Base-by-base conservation (phyloP, 2,329 filamentous ascomycete species). In the Cladosporium velox region DNA sequence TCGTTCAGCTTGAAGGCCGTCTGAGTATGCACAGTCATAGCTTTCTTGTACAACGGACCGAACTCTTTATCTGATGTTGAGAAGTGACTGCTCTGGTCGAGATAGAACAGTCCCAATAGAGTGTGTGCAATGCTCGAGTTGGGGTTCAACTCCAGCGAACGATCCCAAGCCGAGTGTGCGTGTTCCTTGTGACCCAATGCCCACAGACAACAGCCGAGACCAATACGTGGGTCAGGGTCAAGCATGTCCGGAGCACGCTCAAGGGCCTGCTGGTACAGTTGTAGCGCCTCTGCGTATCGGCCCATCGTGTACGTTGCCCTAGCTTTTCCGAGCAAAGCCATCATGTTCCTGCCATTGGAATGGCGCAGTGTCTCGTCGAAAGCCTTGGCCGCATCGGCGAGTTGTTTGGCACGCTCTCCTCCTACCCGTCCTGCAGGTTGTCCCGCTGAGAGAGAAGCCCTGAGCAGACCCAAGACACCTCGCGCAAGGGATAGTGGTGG, bases 171-270 rank as follows among this genome's bases (percentile, higher is more conserved):
- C 58, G 84, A 82, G 75, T 91, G 94, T 8, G 96, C 95, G 73
- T 97, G 92, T 38, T 96, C 92, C 78, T 96, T 97, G 82, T 92
- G 93, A 12, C 93, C 93, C 32, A 99, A 84, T 78, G 97, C 92
- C 95, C 96, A 99, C 77, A 97, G 90, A 82, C 95, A 99, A 79
- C 92, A 95, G 55, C 95, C 95, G 74, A 99, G 94, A 65, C 95
- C 95, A 72, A 99, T 94, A 72, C 96, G 88, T 71, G 95, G 96
- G 78, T 99, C 95, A 0, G 95, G 95, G 74, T 99, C 95, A 51
- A 91, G 87, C 74, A 98, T 84, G 71, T 92, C 88, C 1, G 95
- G 95, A 82, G 93, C 93, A 78, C 91, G 93, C 72, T 88, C 85
- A 60, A 99, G 82, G 18, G 93, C 92, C 67, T 92, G 90, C 79